These are phyloP conservation scores for Blastobotrys muscicola DNA, from an alignment of 805 yeast species.

Conservation along the genomic window DNA sequence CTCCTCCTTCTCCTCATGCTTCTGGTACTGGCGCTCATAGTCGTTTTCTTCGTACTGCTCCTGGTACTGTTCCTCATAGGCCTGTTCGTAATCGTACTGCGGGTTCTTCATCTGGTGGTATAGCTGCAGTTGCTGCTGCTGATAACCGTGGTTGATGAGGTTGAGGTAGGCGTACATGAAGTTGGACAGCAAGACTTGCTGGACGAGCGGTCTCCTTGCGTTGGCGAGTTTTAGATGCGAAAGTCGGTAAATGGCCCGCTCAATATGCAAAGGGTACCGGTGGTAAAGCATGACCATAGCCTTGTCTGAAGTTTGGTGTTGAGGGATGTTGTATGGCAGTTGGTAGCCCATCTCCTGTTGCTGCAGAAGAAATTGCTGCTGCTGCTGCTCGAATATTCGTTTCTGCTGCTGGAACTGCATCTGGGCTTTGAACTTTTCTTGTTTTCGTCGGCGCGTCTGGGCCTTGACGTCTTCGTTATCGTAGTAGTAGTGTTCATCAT, in stretches of 20 bases:
- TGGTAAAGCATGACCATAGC: constrained; percentile 30
- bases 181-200: constrained; percentile 86
- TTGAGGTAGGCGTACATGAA: constrained; percentile 97
- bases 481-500: neutral
- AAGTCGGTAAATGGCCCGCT: constrained; percentile 86
- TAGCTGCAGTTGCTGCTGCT: constrained; percentile 24
- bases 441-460: constrained; percentile 1
- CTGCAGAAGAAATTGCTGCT: constrained; percentile 11
- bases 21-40: constrained; percentile 10
- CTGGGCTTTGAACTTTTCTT: neutral
- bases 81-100: constrained; percentile 9
- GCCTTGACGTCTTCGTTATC: neutral
- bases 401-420: constrained; percentile 5
- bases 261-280: constrained; percentile 89
- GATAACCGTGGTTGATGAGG: constrained; percentile 72
- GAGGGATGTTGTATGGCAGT: constrained; percentile 29
- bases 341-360: constrained; percentile 12
- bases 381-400: constrained; percentile 4
- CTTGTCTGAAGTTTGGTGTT: constrained; percentile 28
- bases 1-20: constrained; percentile 6
- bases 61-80: constrained; percentile 5
- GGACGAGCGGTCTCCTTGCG: constrained; percentile 81
- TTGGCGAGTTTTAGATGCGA: constrained; percentile 92
- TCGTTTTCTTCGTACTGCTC: constrained; percentile 7
- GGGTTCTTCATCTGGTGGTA: constrained; percentile 6